Base-by-base conservation (phyloP, 208 protist genomes). In the Trypanosoma mega region DNA sequence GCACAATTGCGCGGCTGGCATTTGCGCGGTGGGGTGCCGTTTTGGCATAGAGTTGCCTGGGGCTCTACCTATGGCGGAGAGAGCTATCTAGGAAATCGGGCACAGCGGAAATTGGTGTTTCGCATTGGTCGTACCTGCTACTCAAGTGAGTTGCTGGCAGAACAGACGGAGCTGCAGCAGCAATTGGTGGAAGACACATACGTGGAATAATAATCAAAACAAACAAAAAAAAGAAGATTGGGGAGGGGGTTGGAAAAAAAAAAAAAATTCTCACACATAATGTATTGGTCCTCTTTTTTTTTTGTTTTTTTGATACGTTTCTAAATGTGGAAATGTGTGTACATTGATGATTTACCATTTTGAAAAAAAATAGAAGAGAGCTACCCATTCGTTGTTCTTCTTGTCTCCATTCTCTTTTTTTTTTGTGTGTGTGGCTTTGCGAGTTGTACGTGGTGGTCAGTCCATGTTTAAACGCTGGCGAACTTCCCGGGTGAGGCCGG, bases 31-130 rank as follows among this genome's bases (percentile, higher is more conserved):
- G 66, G 59, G 12, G 29, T 68, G 14, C 75, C 72, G 23, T 65
- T 63, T 23, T 90, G 71, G 70, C 63, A 63, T 46, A 65, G 57
- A 26, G 57, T 59, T 44, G 78, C 73, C 72, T 90, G 82, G 82
- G 78, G 82, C 26, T 54, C 76, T 9, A 73, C 80, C 9, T 86
- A 82, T 47, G 82, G 82, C 23, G 78, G 73, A 30, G 21, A 27
- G 1, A 61, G 61, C 14, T 23, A 16, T 31, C 36, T 18, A 29
- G 72, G 57, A 12, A 54, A 62, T n/a, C 39, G 26, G 0, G 52
- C 72, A 36, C 66, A 60, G n/a, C 58, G 66, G 21, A 71, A 59
- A 39, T 65, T 89, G 49, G 49, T 49, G 34, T 89, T 80, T 62
- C 70, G 75, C 53, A 20, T 89, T 0, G 82, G 82, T 9, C 30